phyloP scores from a whole-genome alignment of 345 rosid species.

The Aquilaria sinensis region DNA sequence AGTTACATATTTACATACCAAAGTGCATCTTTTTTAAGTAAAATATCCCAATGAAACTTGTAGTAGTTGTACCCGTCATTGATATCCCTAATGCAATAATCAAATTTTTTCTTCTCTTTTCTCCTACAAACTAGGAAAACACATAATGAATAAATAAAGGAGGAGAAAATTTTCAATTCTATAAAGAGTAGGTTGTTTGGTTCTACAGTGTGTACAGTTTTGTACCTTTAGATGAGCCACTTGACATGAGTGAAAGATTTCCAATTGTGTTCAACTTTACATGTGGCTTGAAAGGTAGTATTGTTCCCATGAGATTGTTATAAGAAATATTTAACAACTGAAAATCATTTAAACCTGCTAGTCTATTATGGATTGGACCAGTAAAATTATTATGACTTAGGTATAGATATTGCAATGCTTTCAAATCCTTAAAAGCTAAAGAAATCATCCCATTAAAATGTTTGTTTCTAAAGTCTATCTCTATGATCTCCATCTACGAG shows the following conservation, averaged over 20 bases:
- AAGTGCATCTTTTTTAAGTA: background rate
- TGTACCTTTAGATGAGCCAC: no score
- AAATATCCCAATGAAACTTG: background rate
- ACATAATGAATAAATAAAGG: no score
- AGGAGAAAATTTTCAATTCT: no score
- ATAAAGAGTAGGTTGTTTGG: no score
- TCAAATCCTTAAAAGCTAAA: constrained; percentile 31
- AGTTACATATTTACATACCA: background rate
- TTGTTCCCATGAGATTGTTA: constrained; percentile 34
- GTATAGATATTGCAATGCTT: constrained; percentile 19
- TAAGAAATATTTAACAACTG: constrained; percentile 33
- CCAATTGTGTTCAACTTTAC: constrained; percentile 28
- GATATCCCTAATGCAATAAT: background rate
- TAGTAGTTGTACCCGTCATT: background rate
- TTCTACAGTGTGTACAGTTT: no score
- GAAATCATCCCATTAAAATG: constrained; percentile 36
- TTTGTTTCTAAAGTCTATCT: constrained; percentile 22
- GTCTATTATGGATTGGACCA: constrained; percentile 33
- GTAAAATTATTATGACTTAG: constrained; percentile 36
- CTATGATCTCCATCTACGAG: constrained; percentile 14
- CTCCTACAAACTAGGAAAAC: background rate
- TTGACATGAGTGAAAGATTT: constrained; percentile 13
- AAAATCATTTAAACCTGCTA: constrained; percentile 28
- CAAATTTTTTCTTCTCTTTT: background rate
- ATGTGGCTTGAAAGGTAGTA: constrained; percentile 18